These are phyloP conservation scores for Escallonia herrerae DNA, from an alignment of 129 eudicot species.

Conservation along the genomic window DNA sequence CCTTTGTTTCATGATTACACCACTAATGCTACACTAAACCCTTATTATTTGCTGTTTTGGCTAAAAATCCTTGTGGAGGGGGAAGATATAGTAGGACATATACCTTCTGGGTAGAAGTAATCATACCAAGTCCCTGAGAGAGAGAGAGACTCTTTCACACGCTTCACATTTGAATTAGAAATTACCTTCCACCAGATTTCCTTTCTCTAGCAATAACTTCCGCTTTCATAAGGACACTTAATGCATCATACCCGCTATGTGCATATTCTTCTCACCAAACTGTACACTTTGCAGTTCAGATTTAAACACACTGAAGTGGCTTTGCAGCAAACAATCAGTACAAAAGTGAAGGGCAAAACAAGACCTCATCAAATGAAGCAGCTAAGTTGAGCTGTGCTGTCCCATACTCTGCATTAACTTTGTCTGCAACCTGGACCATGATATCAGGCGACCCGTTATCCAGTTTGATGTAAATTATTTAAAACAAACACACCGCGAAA, in stretches of 20 bases:
- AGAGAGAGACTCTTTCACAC: conserved; percentile 19
- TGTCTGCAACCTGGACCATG: conserved; percentile 23
- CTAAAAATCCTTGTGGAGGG: too few species aligned
- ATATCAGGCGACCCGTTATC: not conserved
- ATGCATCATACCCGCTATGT: conserved; percentile 39
- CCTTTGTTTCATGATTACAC: too few species aligned
- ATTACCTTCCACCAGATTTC: conserved; percentile 41
- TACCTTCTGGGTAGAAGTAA: too few species aligned
- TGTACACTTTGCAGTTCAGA: not conserved
- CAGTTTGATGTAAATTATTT: not conserved
- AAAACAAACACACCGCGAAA: too few species aligned
- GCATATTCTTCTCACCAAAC: conserved; percentile 40
- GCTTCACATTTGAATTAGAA: conserved; percentile 27
- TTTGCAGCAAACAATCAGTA: not conserved
- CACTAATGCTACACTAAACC: too few species aligned
- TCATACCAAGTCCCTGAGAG: not conserved
- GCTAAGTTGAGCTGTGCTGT: not conserved
- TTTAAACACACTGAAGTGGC: not conserved
- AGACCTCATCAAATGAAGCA: conserved; percentile 11
- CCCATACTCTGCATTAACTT: conserved; percentile 11
- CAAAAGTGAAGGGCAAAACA: not conserved
- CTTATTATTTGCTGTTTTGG: too few species aligned
- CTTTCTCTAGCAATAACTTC: conserved; percentile 35
- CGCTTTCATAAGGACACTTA: conserved; percentile 46
- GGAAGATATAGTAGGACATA: too few species aligned